Evolutionary conservation across 148 eudicot species (phyloP), one percentile per base, ranked within the genome.

Genomic region (Beta vulgaris): DNA sequence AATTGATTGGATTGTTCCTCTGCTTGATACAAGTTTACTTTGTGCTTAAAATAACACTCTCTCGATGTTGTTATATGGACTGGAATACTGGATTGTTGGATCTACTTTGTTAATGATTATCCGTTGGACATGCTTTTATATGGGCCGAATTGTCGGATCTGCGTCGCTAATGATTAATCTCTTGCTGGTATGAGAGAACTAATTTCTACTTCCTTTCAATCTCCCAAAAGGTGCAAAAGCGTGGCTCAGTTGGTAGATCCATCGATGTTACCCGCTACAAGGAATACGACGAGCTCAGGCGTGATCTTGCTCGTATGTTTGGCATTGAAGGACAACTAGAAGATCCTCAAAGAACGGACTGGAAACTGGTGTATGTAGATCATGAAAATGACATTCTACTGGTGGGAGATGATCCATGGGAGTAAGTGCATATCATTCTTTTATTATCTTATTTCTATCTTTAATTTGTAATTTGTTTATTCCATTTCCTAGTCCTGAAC

Each of bases 361-460:
- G 97, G 98, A 92, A 95, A 76, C 96, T 95, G 60, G 98, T 95
- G 43, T 95, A 95, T 62, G 92, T 95, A 34, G 98, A 95, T 85
- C 96, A 92, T 53, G 98, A 95, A 84, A 90, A 89, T 73, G 98
- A 95, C 82, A 90, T 95, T 65, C 82, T 95, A 61, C 89, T 95
- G 32, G 98, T 95, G 54, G 98, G 98, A 57, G 98, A 95, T 74
- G 98, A 95, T 81, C 98, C 98, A 0, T 95, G 98, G 98, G 98
- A 95, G 98, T 95, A 86, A 92, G 98, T 90, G n/a, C n/a, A n/a
- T n/a, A n/a, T n/a, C n/a, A n/a, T n/a, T n/a, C n/a, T n/a, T n/a
- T n/a, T n/a, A 40, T 19, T 39, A 6, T 6, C 1, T 18, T 2
- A n/a, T 13, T 34, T 36, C 37, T 40, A 7, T 29, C 62, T 7